phyloP scores from a whole-genome alignment of 1,139 yeast genomes.

The Blastobotrys serpentis region DNA sequence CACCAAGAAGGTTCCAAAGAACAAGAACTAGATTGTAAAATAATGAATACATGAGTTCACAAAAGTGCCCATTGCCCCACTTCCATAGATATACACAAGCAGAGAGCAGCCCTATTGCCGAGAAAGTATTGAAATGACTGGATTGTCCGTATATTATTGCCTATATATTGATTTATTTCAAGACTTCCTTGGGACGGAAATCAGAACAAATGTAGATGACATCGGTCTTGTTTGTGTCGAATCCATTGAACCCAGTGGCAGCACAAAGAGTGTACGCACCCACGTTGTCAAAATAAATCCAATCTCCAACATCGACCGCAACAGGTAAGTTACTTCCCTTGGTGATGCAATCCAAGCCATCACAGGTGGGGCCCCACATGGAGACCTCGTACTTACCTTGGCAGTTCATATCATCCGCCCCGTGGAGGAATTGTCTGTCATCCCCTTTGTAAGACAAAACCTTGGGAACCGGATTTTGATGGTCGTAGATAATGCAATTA shows the following conservation, averaged over 20 bases:
- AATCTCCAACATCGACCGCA: conserved; percentile 78
- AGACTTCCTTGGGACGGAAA: conserved; percentile 17
- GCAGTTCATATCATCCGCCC: conserved; percentile 22
- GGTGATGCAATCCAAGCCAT: conserved; percentile 86
- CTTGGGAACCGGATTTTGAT: conserved; percentile 72
- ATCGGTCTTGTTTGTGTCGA: conserved; percentile 54
- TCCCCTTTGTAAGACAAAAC: conserved; percentile 53
- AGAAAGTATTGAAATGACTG: too few species aligned
- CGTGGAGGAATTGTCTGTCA: conserved; percentile 19
- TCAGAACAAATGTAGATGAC: conserved; percentile 61
- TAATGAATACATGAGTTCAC: conserved; percentile 3
- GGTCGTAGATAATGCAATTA: conserved; percentile 92
- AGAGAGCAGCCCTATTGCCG: too few species aligned
- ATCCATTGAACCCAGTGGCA: conserved; percentile 83
- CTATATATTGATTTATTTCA: conserved; percentile 8
- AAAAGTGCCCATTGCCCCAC: too few species aligned
- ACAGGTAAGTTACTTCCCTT: conserved; percentile 52
- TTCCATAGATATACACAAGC: too few species aligned
- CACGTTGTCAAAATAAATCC: conserved; percentile 79
- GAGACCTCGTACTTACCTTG: conserved; percentile 45
- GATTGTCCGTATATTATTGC: too few species aligned
- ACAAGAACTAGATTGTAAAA: conserved; percentile 18
- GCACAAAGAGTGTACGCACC: conserved; percentile 98
- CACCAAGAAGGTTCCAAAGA: conserved; percentile 35
- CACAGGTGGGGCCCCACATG: conserved; percentile 99